Evolutionary conservation across 257 asterid species (phyloP).

Genomic region (Lantana camara): DNA sequence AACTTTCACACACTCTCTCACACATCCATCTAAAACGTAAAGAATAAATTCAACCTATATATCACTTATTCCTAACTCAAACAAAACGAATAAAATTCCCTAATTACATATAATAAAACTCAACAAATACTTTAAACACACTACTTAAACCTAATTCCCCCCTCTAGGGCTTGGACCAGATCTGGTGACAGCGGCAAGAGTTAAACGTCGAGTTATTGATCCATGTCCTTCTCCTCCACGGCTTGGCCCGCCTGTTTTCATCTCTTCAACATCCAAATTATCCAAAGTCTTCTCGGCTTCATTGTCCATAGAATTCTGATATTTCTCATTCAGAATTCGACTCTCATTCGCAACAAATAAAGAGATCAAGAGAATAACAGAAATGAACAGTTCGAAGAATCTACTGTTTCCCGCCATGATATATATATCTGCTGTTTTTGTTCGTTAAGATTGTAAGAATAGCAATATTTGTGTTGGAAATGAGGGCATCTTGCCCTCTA

Average conservation of each 20-base stretch:
- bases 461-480: too few species aligned
- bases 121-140: too few species aligned
- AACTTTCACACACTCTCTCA: not conserved
- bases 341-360: not conserved
- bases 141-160: constrained; percentile 19
- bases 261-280: not conserved
- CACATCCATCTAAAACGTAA: too few species aligned
- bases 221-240: constrained; percentile 25
- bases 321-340: not conserved
- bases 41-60: too few species aligned
- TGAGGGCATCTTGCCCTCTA: not conserved
- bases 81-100: too few species aligned
- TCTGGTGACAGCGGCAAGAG: constrained; percentile 1
- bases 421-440: not conserved
- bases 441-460: too few species aligned
- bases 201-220: not conserved
- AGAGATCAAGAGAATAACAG: not conserved
- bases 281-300: not conserved
- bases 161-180: constrained; percentile 25
- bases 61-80: too few species aligned
- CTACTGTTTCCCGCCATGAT: not conserved
- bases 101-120: too few species aligned
- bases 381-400: not conserved
- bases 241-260: constrained; percentile 14
- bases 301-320: not conserved